A percentile compares a stretch with the other conserved stretches of the same genome.
These are phyloP conservation scores for Globisporangium nunn DNA, from an alignment of 352 stramenopile genomes.

Conservation along the genomic window DNA sequence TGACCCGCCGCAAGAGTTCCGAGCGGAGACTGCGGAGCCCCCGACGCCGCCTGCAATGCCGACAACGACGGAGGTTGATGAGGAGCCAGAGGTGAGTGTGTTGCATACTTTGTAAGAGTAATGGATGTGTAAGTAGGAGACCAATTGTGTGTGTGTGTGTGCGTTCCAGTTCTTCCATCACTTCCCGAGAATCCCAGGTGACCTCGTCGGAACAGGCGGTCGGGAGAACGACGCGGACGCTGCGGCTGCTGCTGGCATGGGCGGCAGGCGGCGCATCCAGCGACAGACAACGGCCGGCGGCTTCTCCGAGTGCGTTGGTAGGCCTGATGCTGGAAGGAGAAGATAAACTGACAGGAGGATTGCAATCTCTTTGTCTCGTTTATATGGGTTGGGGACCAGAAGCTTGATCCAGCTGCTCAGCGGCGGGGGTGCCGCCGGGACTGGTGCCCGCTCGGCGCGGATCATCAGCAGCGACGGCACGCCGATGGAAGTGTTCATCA, in stretches of 20 bases:
- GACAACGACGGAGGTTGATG: background rate
- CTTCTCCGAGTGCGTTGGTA: constrained; percentile 10
- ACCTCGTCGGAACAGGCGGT: constrained; percentile 18
- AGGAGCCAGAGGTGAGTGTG: constrained; percentile 13
- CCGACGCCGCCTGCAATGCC: background rate
- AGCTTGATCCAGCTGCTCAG: constrained; percentile 49
- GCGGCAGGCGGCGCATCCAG: constrained; percentile 4
- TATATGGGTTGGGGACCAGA: background rate
- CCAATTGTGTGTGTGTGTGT: background rate
- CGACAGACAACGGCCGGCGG: constrained; percentile 5
- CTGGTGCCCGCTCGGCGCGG: constrained; percentile 22
- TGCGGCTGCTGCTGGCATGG: background rate
- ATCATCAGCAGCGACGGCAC: constrained; percentile 62
- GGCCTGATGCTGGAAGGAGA: background rate
- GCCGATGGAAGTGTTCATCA: constrained; percentile 73
- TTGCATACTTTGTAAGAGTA: background rate
- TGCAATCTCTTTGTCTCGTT: too few relatives aligned
- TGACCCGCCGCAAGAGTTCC: constrained; percentile 57
- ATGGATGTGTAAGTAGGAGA: background rate
- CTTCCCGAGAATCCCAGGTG: constrained; percentile 24
- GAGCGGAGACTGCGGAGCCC: background rate
- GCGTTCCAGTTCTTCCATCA: constrained; percentile 13
- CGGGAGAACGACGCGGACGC: background rate
- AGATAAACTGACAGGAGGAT: background rate
- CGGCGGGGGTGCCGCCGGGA: constrained; percentile 15